Base-by-base conservation (phyloP, 208 protist species). In the Wallacemonas sp. region DNA sequence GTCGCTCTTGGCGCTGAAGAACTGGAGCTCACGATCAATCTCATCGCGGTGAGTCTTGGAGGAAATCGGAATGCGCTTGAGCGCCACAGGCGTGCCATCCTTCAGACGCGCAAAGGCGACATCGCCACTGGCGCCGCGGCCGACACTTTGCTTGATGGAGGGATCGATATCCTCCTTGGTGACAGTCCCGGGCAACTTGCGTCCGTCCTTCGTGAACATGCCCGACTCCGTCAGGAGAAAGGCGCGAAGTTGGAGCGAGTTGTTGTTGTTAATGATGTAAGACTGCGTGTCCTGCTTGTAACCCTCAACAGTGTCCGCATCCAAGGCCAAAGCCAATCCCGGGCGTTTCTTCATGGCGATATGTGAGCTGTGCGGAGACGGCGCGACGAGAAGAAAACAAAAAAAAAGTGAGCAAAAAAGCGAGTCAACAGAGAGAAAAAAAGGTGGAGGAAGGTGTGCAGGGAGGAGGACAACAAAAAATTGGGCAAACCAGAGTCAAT, bases 231-330 rank as follows among this genome's bases (percentile, higher is more conserved):
- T 92, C 32, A 96, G 77, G 31, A 91, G 75, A 39, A 96, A 96
- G 1, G 90, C 90, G 18, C 90, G 82, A n/a, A 96, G 74, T 59
- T 93, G 85, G 29, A 96, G 73, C 1, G 83, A 87, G 54, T 96
- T 93, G 65, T 92, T 92, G 72, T 85, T 93, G 57, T 88, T 89
- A 49, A 96, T 93, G 61, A 93, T 81, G 59, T 96, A 96, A 5
- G 90, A 96, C 72, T 89, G 83, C 2, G 85, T 62, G 55, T 91
- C 84, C 45, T 91, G 70, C 66, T 87, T 72, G 42, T 76, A 87
- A 12, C 84, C 76, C 31, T 92, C 84, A 22, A 95, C 82, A 1
- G 80, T 74, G 23, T 59, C 73, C 14, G 81, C 73, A 76, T 95
- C 85, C 57, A 95, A 69, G 4, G 74, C 76, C 20, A 86, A 76